Conservation (phyloP, 805 yeast species). For the Myxozyma monticola region DNA sequence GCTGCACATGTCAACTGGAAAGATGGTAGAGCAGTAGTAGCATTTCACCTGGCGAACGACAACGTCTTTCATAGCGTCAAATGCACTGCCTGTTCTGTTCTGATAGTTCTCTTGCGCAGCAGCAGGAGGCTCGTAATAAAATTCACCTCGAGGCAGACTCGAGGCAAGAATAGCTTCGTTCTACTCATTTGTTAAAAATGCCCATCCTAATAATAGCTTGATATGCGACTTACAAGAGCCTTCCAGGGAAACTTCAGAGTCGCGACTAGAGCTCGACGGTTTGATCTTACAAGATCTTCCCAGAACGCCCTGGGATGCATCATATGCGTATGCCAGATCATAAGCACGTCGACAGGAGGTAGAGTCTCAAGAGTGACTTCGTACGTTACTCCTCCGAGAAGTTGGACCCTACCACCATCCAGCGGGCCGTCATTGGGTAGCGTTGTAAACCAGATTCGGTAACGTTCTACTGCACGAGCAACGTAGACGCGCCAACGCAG, state of each 20-base stretch:
- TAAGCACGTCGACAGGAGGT: constrained; percentile 33
- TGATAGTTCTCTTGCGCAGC: constrained; percentile 1
- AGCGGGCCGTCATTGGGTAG: neutral
- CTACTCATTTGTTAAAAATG: neutral
- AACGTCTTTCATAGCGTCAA: neutral
- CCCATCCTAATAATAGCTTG: neutral
- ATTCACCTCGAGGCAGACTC: neutral
- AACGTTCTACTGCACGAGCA: constrained; percentile 17
- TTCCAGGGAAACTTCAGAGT: constrained; percentile 17
- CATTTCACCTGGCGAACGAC: neutral
- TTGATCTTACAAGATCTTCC: constrained; percentile 26
- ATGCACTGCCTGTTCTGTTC: neutral
- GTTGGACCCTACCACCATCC: neutral
- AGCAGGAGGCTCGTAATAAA: neutral
- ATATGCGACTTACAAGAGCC: constrained; percentile 2
- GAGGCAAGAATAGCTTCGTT: neutral
- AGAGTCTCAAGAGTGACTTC: constrained; percentile 4
- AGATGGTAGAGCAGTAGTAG: constrained; percentile 2
- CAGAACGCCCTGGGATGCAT: constrained; percentile 31
- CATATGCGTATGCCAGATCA: constrained; percentile 34
- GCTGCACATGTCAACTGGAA: constrained; percentile 4
- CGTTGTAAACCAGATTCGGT: constrained; percentile 8
- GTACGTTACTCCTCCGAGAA: neutral
- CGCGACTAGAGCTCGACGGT: constrained; percentile 1
- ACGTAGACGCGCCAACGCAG: constrained; percentile 12